Conservation (phyloP, 164 flowering plant species). For the Stephania yunnanensis region DNA sequence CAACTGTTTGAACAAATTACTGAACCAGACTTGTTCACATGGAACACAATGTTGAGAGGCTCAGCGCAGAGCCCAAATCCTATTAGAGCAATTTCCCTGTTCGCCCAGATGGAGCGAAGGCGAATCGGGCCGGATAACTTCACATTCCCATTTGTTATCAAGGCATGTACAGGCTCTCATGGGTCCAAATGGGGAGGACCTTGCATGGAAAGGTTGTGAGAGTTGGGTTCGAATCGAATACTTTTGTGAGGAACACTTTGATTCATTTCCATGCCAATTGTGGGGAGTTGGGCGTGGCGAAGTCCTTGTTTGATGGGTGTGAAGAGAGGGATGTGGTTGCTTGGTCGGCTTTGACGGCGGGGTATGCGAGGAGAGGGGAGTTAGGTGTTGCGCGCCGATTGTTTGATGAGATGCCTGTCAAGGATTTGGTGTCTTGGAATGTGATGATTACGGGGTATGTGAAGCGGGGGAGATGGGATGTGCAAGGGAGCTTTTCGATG, state of each 20-base stretch:
- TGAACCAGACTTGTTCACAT: constrained; percentile 64
- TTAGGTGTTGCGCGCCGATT: constrained; percentile 39
- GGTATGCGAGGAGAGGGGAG: constrained; percentile 63
- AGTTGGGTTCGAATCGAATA: constrained; percentile 46
- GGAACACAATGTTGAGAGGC: constrained; percentile 75
- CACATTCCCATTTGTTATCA: constrained; percentile 67
- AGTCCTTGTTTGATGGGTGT: constrained; percentile 43
- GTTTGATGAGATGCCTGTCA: constrained; percentile 67
- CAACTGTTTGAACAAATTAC: constrained; percentile 49
- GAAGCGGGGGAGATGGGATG: constrained; percentile 56
- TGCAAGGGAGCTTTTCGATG: constrained; percentile 48
- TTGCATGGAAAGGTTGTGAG: constrained; percentile 53
- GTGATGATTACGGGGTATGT: constrained; percentile 76
- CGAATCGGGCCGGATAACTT: constrained; percentile 39
- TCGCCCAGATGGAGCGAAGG: constrained; percentile 48
- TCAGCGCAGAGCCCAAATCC: constrained; percentile 57
- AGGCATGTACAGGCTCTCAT: constrained; percentile 61
- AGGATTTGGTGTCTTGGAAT: constrained; percentile 82
- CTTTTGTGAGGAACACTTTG: constrained; percentile 57
- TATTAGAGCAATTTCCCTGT: constrained; percentile 34
- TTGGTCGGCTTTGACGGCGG: constrained; percentile 76
- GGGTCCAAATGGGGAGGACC: constrained; percentile 42
- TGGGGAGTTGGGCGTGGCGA: constrained; percentile 56
- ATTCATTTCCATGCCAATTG: constrained; percentile 63
- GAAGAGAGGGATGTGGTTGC: constrained; percentile 49